Conservation (phyloP, 176 grass and related monocot species). For the Avena eriantha region DNA sequence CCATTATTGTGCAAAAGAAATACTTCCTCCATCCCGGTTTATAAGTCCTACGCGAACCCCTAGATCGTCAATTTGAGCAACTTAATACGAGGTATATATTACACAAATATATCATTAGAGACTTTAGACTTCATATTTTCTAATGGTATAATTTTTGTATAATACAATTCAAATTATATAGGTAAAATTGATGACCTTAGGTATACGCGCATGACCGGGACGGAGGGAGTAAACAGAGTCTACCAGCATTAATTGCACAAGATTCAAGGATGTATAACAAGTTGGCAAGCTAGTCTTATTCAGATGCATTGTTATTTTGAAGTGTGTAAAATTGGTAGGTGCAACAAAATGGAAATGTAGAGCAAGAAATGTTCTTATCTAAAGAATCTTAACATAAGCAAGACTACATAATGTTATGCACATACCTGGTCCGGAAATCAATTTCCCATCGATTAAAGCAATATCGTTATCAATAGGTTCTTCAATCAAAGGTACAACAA, state of each 20-base stretch:
- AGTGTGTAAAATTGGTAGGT: conserved; percentile 27
- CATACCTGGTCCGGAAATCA: conserved; percentile 74
- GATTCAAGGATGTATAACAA: neutral
- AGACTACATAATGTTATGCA: neutral
- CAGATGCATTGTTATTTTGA: conserved; percentile 1
- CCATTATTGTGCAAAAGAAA: conserved; percentile 34
- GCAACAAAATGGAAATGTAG: conserved; percentile 17
- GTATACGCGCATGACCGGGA: too few species aligned
- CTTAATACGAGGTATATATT: too few species aligned
- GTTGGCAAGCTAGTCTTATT: conserved; percentile 10
- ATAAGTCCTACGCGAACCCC: too few species aligned
- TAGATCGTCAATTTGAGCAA: too few species aligned
- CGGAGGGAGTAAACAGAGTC: conserved; percentile 11
- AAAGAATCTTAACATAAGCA: conserved; percentile 32
- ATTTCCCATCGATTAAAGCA: conserved; percentile 27
- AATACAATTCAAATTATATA: too few species aligned
- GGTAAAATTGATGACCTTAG: too few species aligned
- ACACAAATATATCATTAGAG: too few species aligned
- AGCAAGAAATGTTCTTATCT: neutral
- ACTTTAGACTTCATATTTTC: too few species aligned
- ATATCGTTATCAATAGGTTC: conserved; percentile 47
- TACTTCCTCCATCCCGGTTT: too few species aligned
- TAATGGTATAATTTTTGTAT: too few species aligned
- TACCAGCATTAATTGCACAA: conserved; percentile 10
- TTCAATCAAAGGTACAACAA: conserved; percentile 61